Conservation (phyloP, 257 asterid species). For the Phtheirospermum japonicum region DNA sequence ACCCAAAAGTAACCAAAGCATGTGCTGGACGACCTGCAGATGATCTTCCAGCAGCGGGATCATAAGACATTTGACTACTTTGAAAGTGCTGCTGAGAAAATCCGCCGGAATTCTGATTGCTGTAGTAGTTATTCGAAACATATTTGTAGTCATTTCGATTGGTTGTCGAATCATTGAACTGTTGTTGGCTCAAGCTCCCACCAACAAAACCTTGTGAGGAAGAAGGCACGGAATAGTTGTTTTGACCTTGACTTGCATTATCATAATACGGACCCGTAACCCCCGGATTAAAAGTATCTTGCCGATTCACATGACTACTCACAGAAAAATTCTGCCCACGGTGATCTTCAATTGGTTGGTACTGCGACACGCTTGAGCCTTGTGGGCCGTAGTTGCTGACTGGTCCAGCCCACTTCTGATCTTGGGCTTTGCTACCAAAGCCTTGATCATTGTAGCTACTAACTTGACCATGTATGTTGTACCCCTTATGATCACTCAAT, state of each 20-base stretch:
- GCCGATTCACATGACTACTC: slow-evolving; percentile 40
- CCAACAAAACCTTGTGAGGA: slow-evolving; percentile 39
- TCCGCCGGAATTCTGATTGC: slow-evolving; percentile 43
- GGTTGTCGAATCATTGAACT: slow-evolving; percentile 43
- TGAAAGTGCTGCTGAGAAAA: slow-evolving; percentile 57
- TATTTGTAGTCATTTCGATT: slow-evolving; percentile 48
- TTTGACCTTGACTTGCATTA: slow-evolving; percentile 37
- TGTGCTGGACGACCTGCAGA: slow-evolving; percentile 94
- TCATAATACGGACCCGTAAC: slow-evolving; percentile 40
- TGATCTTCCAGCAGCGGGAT: slow-evolving; percentile 65
- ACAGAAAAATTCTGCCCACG: slow-evolving; percentile 36
- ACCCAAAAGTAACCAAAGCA: slow-evolving; percentile 91
- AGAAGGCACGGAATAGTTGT: slow-evolving; percentile 36
- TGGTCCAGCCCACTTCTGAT: slow-evolving; percentile 49
- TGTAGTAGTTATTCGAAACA: slow-evolving; percentile 45
- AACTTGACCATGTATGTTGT: slow-evolving; percentile 34
- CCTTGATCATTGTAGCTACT: slow-evolving; percentile 34
- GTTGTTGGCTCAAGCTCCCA: slow-evolving; percentile 50
- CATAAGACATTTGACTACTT: slow-evolving; percentile 47
- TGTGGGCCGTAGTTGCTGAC: slow-evolving; percentile 41
- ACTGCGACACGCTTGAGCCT: slow-evolving; percentile 40
- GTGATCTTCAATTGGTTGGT: slow-evolving; percentile 40
- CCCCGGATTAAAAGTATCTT: slow-evolving; percentile 37
- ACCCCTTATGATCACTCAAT: slow-evolving; percentile 32
- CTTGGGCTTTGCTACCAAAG: slow-evolving; percentile 40